Base-by-base conservation (phyloP, 2,329 filamentous ascomycete genomes). In the Zymoseptoria crescenta region DNA sequence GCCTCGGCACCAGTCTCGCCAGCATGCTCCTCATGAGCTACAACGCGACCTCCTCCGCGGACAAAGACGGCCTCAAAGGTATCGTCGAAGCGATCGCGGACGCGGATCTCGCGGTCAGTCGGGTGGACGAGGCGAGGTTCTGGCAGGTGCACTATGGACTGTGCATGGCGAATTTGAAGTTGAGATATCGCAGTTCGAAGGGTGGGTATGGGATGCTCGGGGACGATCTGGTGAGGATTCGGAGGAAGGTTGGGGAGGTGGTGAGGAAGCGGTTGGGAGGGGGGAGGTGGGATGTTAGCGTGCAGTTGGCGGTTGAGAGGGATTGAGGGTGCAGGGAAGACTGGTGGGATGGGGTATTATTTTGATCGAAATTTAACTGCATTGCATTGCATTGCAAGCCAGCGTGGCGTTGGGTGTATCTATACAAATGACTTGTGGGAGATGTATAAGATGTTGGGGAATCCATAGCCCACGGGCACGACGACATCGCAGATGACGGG, bases 141-240 rank as follows among this genome's bases (percentile, higher is more conserved):
- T 99, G 94, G 94, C 94, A 99, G 77, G 94, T 96, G 13, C 94
- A 99, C 75, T 96, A 97, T 72, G 92, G 93, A 1, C 80, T 97
- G 49, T 96, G 91, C 70, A 96, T 97, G 88, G 94, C 94, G 8
- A 96, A 95, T 71, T 74, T 99, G 65, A 95, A 91, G 73, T 75
- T 99, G 20, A 83, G 86, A 83, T 96, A 27, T 72, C 76, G 59
- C 51, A 63, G 59, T 4, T 78, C 76, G 62, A 87, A 86, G 4
- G 78, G 75, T 52, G 86, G 88, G 50, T 90, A 94, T 59, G 69
- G 76, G 62, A 60, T 65, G 60, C 55, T 52, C 20, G 60, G 57
- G 21, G 83, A 87, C 13, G 83, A 86, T 5, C 77, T 95, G 60
- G 80, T 81, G 59, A 87, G 87, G 68, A 75, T 97, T 64, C 83